Conservation (phyloP, 2,329 filamentous ascomycete species). For the Zymoseptoria pseudotritici region DNA sequence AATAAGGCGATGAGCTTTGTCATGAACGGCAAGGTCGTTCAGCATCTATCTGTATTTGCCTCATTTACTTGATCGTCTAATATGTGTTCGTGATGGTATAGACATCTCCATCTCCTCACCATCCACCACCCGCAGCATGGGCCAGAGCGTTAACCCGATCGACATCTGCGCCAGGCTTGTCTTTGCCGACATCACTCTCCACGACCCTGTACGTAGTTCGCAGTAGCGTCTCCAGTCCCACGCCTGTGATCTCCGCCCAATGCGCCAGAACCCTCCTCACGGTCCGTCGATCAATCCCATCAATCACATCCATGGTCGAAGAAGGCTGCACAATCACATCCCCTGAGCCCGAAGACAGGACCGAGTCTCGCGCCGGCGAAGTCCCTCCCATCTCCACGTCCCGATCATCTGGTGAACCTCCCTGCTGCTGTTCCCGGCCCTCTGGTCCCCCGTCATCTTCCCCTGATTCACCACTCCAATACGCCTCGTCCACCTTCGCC, state of each 20-base stretch:
- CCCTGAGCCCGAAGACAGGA: conserved; percentile 21
- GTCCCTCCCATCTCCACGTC: conserved; percentile 17
- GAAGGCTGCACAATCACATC: conserved; percentile 5
- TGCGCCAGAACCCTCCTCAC: conserved; percentile 64
- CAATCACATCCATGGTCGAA: conserved; percentile 20
- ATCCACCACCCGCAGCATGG: conserved; percentile 85
- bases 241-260: conserved; percentile 67
- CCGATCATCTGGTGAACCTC: conserved; percentile 2
- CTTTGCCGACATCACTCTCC: conserved; percentile 88
- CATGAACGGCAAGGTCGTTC: not conserved
- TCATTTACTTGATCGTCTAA: not conserved
- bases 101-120: conserved; percentile 46
- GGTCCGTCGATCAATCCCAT: conserved; percentile 54
- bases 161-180: conserved; percentile 57
- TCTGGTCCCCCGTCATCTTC: conserved; percentile 10
- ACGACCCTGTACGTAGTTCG: conserved; percentile 89
- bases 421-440: not conserved
- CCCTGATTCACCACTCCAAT: conserved; percentile 27
- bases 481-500: conserved; percentile 57
- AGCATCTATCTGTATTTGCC: not conserved
- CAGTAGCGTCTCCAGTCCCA: conserved; percentile 63
- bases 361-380: conserved; percentile 15
- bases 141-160: conserved; percentile 83
- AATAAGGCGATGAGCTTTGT: too few relatives aligned
- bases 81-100: not conserved